Evolutionary conservation across 805 yeast genomes (phyloP).

Genomic region (Candida krabiensis): DNA sequence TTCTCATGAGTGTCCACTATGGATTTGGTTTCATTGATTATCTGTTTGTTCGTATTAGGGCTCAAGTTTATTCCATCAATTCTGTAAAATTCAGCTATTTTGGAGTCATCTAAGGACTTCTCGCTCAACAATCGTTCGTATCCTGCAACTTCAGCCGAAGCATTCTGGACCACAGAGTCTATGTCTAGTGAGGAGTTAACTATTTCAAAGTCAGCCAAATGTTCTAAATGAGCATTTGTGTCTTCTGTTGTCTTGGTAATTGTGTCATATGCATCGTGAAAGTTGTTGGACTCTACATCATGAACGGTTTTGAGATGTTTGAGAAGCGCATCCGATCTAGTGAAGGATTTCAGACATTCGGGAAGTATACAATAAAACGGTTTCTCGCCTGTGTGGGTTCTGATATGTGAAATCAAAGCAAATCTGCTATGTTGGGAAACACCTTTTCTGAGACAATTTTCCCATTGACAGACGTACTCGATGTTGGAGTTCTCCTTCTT

Average conservation of each 20-base stretch:
- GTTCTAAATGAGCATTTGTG: neutral
- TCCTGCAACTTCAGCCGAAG: slow-evolving; percentile 2
- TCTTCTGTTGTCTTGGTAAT: slow-evolving; percentile 9
- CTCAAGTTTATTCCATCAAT: slow-evolving; percentile 4
- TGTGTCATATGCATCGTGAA: slow-evolving; percentile 21
- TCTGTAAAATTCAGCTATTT: slow-evolving; percentile 4
- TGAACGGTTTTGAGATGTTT: slow-evolving; percentile 65
- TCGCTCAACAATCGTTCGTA: slow-evolving; percentile 8
- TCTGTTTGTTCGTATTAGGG: slow-evolving; percentile 3
- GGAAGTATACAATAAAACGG: slow-evolving; percentile 67
- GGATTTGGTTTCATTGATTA: slow-evolving; percentile 1
- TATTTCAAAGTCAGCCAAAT: slow-evolving; percentile 8
- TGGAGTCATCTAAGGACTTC: slow-evolving; percentile 1
- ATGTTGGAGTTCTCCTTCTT: slow-evolving; percentile 16
- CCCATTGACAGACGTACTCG: slow-evolving; percentile 61
- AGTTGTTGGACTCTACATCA: slow-evolving; percentile 39
- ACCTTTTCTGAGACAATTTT: slow-evolving; percentile 53
- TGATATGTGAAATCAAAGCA: slow-evolving; percentile 60
- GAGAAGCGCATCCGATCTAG: slow-evolving; percentile 60
- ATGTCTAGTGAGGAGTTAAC: slow-evolving; percentile 4
- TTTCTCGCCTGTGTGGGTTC: slow-evolving; percentile 66
- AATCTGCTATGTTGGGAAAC: slow-evolving; percentile 52
- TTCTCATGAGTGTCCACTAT: slow-evolving; percentile 3
- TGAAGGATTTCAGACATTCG: slow-evolving; percentile 61
- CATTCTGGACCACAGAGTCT: slow-evolving; percentile 4